These are phyloP conservation scores for Parasarocladium wereldwijsianum DNA, from an alignment of 2,329 filamentous ascomycete species.

Conservation along the genomic window DNA sequence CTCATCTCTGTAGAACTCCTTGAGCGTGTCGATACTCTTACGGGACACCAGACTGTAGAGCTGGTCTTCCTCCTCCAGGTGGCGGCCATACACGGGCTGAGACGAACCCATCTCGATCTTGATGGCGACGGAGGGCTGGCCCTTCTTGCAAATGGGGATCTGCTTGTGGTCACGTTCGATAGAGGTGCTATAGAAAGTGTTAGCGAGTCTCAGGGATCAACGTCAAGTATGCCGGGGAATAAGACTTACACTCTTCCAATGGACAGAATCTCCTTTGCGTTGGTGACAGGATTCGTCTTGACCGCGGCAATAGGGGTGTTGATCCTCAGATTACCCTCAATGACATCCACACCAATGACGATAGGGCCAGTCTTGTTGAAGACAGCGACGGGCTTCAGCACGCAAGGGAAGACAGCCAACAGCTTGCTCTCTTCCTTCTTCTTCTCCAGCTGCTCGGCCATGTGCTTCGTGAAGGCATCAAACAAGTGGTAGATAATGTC, in stretches of 20 bases:
- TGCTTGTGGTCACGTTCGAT: constrained; percentile 98
- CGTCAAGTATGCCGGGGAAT: too few species aligned
- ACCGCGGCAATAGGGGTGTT: constrained; percentile 85
- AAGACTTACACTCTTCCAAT: constrained; percentile 81
- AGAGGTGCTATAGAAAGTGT: constrained; percentile 49
- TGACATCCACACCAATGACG: constrained; percentile 85
- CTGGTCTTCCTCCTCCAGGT: constrained; percentile 79
- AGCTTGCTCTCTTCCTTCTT: constrained; percentile 96
- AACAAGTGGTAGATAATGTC: constrained; percentile 99
- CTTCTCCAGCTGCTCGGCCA: constrained; percentile 72
- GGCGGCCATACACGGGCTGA: constrained; percentile 87
- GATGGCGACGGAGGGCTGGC: constrained; percentile 90
- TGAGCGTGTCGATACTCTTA: constrained; percentile 82
- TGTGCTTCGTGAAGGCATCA: constrained; percentile 90
- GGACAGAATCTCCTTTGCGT: constrained; percentile 67
- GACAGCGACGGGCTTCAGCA: constrained; percentile 75
- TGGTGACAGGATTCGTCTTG: constrained; percentile 65
- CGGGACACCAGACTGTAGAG: constrained; percentile 83
- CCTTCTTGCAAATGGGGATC: constrained; percentile 82
- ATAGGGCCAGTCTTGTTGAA: constrained; percentile 99
- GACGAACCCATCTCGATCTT: constrained; percentile 91
- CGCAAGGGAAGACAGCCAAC: constrained; percentile 91
- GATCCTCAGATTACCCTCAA: constrained; percentile 74
- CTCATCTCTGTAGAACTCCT: constrained; percentile 85
- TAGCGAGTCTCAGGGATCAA: constrained; percentile 11